Conservation (phyloP, 2,329 filamentous ascomycete species). For the Fusarium buharicum region DNA sequence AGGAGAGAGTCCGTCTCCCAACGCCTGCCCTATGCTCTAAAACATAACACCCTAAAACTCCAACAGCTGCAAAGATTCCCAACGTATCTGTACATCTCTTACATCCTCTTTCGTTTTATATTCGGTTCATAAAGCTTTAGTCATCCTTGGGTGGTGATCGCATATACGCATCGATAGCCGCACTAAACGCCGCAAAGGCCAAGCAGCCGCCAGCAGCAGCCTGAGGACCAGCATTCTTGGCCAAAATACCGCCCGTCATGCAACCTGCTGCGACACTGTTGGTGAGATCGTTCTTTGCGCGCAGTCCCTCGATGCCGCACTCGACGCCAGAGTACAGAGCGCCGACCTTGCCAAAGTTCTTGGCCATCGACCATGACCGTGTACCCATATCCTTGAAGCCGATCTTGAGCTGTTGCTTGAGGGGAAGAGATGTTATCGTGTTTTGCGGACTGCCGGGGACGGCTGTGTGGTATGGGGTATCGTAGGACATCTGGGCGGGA, state of each 20-base stretch:
- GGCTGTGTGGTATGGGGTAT: constrained; percentile 79
- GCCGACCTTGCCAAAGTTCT: constrained; percentile 95
- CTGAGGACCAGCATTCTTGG: constrained; percentile 87
- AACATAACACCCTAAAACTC: constrained; percentile 45
- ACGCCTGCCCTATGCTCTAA: constrained; percentile 50
- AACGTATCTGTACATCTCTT: constrained; percentile 35
- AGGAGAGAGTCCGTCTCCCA: constrained; percentile 45
- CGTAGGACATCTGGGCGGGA: constrained; percentile 87
- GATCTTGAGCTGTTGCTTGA: constrained; percentile 81
- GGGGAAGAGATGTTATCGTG: constrained; percentile 72
- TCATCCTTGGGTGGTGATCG: constrained; percentile 78
- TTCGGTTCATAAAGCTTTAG: constrained; percentile 44
- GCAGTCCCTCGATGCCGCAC: constrained; percentile 91
- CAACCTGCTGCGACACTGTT: constrained; percentile 92
- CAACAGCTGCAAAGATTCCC: constrained; percentile 34
- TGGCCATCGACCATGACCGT: constrained; percentile 83
- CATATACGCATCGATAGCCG: constrained; percentile 94
- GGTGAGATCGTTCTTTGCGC: constrained; percentile 91
- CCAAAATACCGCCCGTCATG: constrained; percentile 88
- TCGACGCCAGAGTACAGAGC: constrained; percentile 92
- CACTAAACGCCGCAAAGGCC: constrained; percentile 92
- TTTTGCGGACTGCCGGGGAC: constrained; percentile 53
- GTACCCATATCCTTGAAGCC: constrained; percentile 96
- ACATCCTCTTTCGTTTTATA: constrained; percentile 13
- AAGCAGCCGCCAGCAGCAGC: constrained; percentile 88